Conservation (phyloP, 78 protist species). For the Dictyostelium capitatum region DNA sequence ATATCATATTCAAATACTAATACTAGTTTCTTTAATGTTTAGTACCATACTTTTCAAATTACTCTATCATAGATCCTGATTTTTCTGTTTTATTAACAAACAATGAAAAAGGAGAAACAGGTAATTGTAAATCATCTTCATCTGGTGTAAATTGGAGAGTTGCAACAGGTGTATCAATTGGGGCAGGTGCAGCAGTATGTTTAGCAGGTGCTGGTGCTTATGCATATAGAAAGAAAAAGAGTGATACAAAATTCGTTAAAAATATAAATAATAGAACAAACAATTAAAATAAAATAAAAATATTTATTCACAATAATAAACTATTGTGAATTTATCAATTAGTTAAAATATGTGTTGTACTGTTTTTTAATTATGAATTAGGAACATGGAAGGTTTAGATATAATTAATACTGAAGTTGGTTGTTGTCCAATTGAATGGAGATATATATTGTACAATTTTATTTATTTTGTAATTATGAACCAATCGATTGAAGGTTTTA, state of each 20-base stretch:
- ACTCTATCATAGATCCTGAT: background rate
- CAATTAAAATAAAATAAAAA: no score
- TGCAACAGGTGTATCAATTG: background rate
- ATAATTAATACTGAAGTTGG: no score
- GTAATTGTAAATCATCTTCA: background rate
- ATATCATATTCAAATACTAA: no score
- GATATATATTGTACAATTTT: no score
- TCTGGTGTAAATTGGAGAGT: background rate
- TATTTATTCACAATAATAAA: no score
- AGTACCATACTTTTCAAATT: background rate
- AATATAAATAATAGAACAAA: background rate
- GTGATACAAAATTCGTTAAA: background rate
- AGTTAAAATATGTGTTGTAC: no score
- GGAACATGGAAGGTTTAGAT: no score
- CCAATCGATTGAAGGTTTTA: constrained; percentile 5
- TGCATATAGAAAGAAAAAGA: background rate
- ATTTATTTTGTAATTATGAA: background rate
- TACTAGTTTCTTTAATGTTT: no score
- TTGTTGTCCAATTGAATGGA: no score
- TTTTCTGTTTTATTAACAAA: background rate
- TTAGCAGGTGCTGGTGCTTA: background rate
- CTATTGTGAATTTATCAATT: no score
- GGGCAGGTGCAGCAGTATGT: background rate
- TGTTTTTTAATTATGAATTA: no score
- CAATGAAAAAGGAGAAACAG: background rate